Evolutionary conservation across 257 asterid genomes (phyloP).

Genomic region (Leonotis leonurus): DNA sequence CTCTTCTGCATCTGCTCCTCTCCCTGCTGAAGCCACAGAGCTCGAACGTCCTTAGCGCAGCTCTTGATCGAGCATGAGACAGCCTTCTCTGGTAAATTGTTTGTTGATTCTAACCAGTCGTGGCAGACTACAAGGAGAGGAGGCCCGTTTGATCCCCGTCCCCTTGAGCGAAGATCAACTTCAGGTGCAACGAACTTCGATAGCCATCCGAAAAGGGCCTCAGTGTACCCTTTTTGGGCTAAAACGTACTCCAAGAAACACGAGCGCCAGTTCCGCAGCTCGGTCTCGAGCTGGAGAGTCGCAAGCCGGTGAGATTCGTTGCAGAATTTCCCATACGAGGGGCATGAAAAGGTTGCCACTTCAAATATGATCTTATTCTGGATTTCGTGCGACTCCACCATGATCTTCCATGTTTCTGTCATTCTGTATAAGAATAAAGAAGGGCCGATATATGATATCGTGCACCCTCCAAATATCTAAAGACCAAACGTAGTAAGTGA

Average conservation of each 20-base stretch:
- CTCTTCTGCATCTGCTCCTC: constrained; percentile 73
- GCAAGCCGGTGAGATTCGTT: constrained; percentile 78
- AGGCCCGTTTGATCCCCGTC: constrained; percentile 17
- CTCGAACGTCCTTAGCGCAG: constrained; percentile 71
- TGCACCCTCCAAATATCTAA: neutral
- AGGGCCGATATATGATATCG: neutral
- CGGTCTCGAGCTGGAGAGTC: constrained; percentile 73
- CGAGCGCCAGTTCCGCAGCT: constrained; percentile 74
- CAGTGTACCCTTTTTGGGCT: constrained; percentile 57
- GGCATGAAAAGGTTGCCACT: constrained; percentile 64
- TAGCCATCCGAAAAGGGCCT: constrained; percentile 70
- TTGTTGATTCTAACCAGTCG: constrained; percentile 55
- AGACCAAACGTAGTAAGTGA: neutral
- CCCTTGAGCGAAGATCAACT: constrained; percentile 30
- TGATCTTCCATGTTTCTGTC: constrained; percentile 65
- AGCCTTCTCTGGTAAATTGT: constrained; percentile 56
- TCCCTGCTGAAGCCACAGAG: constrained; percentile 83
- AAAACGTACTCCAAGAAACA: constrained; percentile 56
- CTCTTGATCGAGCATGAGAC: constrained; percentile 54
- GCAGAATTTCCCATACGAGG: constrained; percentile 73
- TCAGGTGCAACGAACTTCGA: constrained; percentile 42
- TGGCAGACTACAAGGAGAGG: constrained; percentile 52
- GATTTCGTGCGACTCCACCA: constrained; percentile 82
- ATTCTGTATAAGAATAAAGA: constrained; percentile 49
- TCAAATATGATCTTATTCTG: constrained; percentile 79